Percentiles rank a stretch among this genome's conserved stretches.
These are phyloP conservation scores for Triticum timopheevii DNA, from an alignment of 176 grass and related monocot genomes.

Conservation along the genomic window DNA sequence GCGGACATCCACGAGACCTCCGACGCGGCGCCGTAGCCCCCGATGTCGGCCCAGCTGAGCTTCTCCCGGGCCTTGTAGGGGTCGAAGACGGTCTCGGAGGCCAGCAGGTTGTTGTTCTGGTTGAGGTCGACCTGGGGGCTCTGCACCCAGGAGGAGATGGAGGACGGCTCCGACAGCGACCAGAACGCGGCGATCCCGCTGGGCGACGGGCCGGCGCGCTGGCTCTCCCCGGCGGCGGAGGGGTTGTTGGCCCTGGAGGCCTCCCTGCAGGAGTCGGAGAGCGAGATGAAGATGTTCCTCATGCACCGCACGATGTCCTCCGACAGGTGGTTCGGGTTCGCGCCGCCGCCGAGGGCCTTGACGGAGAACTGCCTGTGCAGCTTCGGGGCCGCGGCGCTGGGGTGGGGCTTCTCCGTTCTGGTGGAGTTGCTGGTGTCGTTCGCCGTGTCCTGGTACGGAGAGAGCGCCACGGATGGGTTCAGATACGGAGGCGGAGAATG, in stretches of 20 bases:
- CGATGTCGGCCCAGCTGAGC: slow-evolving; percentile 91
- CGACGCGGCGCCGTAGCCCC: slow-evolving; percentile 59
- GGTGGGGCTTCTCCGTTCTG: slow-evolving; percentile 15
- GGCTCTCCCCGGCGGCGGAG: slow-evolving; percentile 21
- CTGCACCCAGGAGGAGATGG: slow-evolving; percentile 68
- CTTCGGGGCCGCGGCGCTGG: slow-evolving; percentile 8
- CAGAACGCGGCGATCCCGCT: slow-evolving; percentile 70
- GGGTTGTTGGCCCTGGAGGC: background rate
- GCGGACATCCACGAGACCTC: slow-evolving; percentile 98
- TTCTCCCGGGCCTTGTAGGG: slow-evolving; percentile 74
- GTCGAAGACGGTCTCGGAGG: slow-evolving; percentile 75
- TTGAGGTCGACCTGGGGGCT: slow-evolving; percentile 79
- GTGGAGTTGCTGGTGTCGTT: background rate
- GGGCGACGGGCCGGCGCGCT: slow-evolving; percentile 51
- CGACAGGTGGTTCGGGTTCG: slow-evolving; percentile 65
- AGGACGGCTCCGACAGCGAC: slow-evolving; percentile 54
- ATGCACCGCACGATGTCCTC: slow-evolving; percentile 90
- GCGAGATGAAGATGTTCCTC: slow-evolving; percentile 86
- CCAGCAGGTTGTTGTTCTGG: slow-evolving; percentile 58
- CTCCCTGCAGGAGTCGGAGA: slow-evolving; percentile 64
- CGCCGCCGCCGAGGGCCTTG: slow-evolving; percentile 31
- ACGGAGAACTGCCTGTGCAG: slow-evolving; percentile 51
- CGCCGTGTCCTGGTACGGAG: slow-evolving; percentile 26
- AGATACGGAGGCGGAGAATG: background rate
- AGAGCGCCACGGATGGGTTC: slow-evolving; percentile 2